phyloP scores from a whole-genome alignment of 2,329 filamentous ascomycete species.

The Calonectria pteridis region DNA sequence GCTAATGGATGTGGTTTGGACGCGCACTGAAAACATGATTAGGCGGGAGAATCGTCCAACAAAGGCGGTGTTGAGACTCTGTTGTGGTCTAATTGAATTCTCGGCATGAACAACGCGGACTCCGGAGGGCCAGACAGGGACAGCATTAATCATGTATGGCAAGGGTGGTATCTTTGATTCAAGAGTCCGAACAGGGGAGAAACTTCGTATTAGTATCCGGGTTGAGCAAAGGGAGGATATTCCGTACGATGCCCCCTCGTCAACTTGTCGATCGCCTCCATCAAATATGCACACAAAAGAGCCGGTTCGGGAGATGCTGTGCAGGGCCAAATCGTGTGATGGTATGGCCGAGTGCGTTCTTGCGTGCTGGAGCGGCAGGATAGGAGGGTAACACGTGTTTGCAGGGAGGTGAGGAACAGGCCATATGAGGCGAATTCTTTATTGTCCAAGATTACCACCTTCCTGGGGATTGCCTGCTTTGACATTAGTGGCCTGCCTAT shows the following conservation, averaged over 20 bases:
- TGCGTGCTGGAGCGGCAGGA: slow-evolving; percentile 31
- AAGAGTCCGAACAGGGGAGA: slow-evolving; percentile 5
- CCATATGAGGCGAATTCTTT: slow-evolving; percentile 29
- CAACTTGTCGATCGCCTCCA: slow-evolving; percentile 11
- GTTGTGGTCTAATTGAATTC: slow-evolving; percentile 21
- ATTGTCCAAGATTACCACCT: slow-evolving; percentile 42
- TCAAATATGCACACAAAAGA: slow-evolving; percentile 15
- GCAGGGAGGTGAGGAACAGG: slow-evolving; percentile 34
- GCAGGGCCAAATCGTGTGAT: slow-evolving; percentile 37
- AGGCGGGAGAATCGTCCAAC: slow-evolving; percentile 34
- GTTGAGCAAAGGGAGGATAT: slow-evolving; percentile 12
- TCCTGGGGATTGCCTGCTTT: slow-evolving; percentile 35
- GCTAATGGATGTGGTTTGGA: neutral
- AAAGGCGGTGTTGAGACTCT: slow-evolving; percentile 40
- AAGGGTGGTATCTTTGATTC: neutral
- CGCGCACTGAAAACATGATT: slow-evolving; percentile 29
- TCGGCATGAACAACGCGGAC: slow-evolving; percentile 23
- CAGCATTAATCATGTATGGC: slow-evolving; percentile 9
- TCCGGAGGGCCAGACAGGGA: slow-evolving; percentile 22
- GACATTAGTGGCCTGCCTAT: slow-evolving; percentile 33
- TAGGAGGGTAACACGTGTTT: slow-evolving; percentile 42
- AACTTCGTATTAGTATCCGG: slow-evolving; percentile 28
- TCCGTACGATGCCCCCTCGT: slow-evolving; percentile 5
- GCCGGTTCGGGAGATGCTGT: slow-evolving; percentile 17
- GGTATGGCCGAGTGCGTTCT: slow-evolving; percentile 20